Evolutionary conservation across 2,329 filamentous ascomycete genomes (phyloP).

Genomic region (Alternaria conjuncta): DNA sequence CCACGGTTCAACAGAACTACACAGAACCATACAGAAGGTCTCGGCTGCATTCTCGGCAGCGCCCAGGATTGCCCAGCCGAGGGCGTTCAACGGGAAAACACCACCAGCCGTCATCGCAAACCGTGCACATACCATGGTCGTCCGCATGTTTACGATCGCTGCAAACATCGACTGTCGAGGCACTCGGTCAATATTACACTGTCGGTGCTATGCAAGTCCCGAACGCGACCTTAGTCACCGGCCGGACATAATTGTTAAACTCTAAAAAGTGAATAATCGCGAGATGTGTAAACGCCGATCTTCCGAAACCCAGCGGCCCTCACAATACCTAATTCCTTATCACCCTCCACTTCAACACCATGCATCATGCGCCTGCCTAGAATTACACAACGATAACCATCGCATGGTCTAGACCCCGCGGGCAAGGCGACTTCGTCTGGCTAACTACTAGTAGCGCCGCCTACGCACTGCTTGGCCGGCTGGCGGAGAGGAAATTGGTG

Average conservation of each 20-base stretch:
- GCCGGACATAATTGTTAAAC: background rate
- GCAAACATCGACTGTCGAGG: background rate
- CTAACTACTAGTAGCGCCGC: slow-evolving; percentile 8
- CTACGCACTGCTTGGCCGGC: slow-evolving; percentile 27
- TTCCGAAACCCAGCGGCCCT: slow-evolving; percentile 10
- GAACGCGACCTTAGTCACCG: slow-evolving; percentile 1
- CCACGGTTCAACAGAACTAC: slow-evolving; percentile 10
- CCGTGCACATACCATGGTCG: slow-evolving; percentile 1
- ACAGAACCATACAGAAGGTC: slow-evolving; percentile 15
- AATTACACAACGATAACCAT: slow-evolving; percentile 18
- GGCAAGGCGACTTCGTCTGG: slow-evolving; percentile 10
- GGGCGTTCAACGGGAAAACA: slow-evolving; percentile 13
- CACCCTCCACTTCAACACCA: slow-evolving; percentile 17
- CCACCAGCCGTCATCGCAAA: slow-evolving; percentile 27
- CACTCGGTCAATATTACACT: background rate
- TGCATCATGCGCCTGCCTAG: slow-evolving; percentile 18
- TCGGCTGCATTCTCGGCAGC: slow-evolving; percentile 23
- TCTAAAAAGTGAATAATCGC: background rate
- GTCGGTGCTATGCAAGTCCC: slow-evolving; percentile 10
- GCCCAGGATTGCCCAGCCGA: slow-evolving; percentile 29
- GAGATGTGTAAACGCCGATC: slow-evolving; percentile 17
- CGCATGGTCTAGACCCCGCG: slow-evolving; percentile 29
- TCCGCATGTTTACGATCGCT: background rate
- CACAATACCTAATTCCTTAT: slow-evolving; percentile 2
- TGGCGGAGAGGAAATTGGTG: slow-evolving; percentile 24